Evolutionary conservation across 768 basidiomycete genomes (phyloP).

Genomic region (Lactarius hengduanensis): DNA sequence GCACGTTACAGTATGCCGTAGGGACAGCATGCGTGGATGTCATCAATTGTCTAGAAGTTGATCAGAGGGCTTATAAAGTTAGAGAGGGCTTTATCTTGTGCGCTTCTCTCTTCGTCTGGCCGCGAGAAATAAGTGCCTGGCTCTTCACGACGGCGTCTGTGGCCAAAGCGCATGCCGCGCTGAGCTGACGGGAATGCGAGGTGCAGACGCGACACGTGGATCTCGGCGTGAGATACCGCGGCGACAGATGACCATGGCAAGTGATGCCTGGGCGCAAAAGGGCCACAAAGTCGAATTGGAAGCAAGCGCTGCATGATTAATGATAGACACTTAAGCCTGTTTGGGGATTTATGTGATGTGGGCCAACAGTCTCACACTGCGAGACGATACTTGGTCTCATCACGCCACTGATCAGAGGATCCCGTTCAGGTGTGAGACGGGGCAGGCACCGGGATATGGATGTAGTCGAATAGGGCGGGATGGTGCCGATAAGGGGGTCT

Average conservation of each 20-base stretch:
- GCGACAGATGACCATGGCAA: background rate
- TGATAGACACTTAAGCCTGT: background rate
- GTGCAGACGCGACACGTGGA: background rate
- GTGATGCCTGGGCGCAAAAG: background rate
- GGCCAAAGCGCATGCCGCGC: background rate
- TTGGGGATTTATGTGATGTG: background rate
- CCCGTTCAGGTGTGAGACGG: background rate
- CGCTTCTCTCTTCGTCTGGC: background rate
- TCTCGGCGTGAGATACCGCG: background rate
- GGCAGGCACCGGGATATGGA: background rate
- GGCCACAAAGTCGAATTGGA: background rate
- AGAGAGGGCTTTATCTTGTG: background rate
- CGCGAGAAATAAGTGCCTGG: background rate
- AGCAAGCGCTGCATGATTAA: constrained; percentile 2
- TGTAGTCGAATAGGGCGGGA: background rate
- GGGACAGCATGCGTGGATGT: background rate
- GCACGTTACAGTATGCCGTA: background rate
- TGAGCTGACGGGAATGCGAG: background rate
- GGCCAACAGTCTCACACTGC: background rate
- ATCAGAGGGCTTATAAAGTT: background rate
- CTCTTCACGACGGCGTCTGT: background rate
- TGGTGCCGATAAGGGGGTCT: background rate
- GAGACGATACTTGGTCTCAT: background rate
- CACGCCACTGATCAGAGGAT: background rate
- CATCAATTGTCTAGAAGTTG: background rate